Evolutionary conservation across 2,329 filamentous ascomycete species (phyloP).

Genomic region (Pseudogymnoascus sp.): DNA sequence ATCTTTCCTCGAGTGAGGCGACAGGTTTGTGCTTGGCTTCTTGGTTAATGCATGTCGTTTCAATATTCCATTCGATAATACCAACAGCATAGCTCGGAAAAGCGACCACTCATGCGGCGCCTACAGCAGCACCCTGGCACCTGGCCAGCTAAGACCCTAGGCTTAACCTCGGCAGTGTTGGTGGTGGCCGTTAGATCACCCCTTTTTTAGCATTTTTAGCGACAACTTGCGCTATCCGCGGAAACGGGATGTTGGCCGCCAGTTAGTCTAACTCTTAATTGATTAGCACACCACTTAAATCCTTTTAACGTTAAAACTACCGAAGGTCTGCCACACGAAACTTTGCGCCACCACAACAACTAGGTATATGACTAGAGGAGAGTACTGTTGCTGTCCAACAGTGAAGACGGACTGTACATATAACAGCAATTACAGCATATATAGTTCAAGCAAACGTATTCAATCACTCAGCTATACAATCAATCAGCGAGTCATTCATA

Average conservation of each 20-base stretch:
- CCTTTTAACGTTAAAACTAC: not conserved
- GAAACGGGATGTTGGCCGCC: not conserved
- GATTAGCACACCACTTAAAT: not conserved
- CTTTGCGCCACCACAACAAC: not conserved
- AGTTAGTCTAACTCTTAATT: not conserved
- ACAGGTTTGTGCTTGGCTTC: not conserved
- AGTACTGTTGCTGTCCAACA: too few species aligned
- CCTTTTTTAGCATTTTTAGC: not conserved
- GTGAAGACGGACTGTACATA: too few species aligned
- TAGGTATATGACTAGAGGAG: not conserved
- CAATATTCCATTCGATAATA: not conserved
- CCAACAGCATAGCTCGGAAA: not conserved
- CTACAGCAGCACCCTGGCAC: not conserved
- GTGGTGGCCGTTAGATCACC: not conserved
- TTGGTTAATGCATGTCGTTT: not conserved
- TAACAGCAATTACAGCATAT: too few species aligned
- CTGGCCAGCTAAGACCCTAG: not conserved
- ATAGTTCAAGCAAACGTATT: too few species aligned
- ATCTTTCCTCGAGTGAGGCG: not conserved
- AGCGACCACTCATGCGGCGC: not conserved
- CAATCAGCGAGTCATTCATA: too few species aligned
- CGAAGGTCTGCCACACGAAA: not conserved
- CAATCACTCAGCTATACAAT: too few species aligned
- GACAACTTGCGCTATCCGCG: not conserved
- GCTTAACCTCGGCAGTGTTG: not conserved